These are phyloP conservation scores for Trichaptum fuscoviolaceum DNA, from an alignment of 768 basidiomycete genomes.

Conservation along the genomic window DNA sequence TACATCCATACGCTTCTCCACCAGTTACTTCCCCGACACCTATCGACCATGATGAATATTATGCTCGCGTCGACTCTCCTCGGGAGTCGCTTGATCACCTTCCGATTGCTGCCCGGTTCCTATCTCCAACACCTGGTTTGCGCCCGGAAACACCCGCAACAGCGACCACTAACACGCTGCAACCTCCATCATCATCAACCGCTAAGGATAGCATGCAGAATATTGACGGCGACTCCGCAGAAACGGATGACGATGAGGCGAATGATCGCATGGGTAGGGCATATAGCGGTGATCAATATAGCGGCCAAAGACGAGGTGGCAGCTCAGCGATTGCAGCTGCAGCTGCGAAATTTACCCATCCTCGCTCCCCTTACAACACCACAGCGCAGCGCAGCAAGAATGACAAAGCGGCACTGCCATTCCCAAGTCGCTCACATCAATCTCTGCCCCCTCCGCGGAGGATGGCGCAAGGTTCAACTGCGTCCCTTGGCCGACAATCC, in stretches of 20 bases:
- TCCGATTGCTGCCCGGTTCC: constrained; percentile 90
- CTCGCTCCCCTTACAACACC: constrained; percentile 71
- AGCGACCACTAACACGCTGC: constrained; percentile 19
- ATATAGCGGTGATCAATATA: constrained; percentile 12
- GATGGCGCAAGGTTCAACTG: constrained; percentile 52
- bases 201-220: constrained; percentile 53
- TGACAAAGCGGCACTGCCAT: constrained; percentile 51
- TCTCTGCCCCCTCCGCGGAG: constrained; percentile 61
- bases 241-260: constrained; percentile 62
- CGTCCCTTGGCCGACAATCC: constrained; percentile 71
- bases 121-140: constrained; percentile 52
- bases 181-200: constrained; percentile 30
- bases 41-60: constrained; percentile 62
- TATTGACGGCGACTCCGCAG: constrained; percentile 70
- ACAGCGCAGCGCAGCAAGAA: constrained; percentile 37
- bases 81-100: constrained; percentile 68
- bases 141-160: constrained; percentile 40
- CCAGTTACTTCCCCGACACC: constrained; percentile 46
- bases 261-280: constrained; percentile 46
- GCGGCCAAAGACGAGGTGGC: not conserved
- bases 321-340: constrained; percentile 4
- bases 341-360: constrained; percentile 56
- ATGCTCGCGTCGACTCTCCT: constrained; percentile 55
- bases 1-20: constrained; percentile 70
- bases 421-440: constrained; percentile 75